Evolutionary conservation across 257 asterid genomes (phyloP), one percentile per base, ranked within the genome.

Genomic region (Paulownia fortunei): DNA sequence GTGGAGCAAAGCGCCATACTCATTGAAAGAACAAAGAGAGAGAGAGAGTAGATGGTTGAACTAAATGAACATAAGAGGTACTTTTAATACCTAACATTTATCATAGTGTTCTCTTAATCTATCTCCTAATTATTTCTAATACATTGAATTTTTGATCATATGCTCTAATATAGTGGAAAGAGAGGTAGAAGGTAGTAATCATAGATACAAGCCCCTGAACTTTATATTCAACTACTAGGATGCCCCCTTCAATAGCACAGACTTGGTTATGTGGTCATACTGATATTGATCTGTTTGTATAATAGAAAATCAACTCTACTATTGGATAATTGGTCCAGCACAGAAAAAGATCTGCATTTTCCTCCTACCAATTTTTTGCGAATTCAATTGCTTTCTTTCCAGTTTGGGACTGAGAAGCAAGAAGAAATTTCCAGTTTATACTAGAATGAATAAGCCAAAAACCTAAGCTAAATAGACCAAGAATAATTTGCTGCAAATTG

Each of bases 371-470:
- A 2, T 4, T 4, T 39, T 62, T 62, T 62, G 26, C 5, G 5
- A 62, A 30, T 34, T 64, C 46, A 36, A 11, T 23, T 67, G 58
- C 58, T 44, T 66, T 6, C 46, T 8, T 65, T 19, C 47, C 24
- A 62, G 15, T 34, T 62, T 2, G 69, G 69, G n/a, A 32, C 44
- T 34, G 69, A 62, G 18, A 64, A 64, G 51, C 12, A 15, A 16
- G 7, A 37, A 64, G 16, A 16, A 1, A 11, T 6, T 5, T 34
- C 49, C 21, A 21, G 26, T 32, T 73, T 73, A 67, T 13, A 30
- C 21, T 32, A 4, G n/a, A 76, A 49, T 3, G 42, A 63, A 63
- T 13, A 76, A 64, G 73, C 73, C 65, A 63, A 64, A 74, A 75
- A 56, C 63, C 79, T 62, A 74, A 60, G 62, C 41, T 5, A 26